Conservation (phyloP, 371 early-diverging fungal genomes). For the Rhizopus stolonifer region DNA sequence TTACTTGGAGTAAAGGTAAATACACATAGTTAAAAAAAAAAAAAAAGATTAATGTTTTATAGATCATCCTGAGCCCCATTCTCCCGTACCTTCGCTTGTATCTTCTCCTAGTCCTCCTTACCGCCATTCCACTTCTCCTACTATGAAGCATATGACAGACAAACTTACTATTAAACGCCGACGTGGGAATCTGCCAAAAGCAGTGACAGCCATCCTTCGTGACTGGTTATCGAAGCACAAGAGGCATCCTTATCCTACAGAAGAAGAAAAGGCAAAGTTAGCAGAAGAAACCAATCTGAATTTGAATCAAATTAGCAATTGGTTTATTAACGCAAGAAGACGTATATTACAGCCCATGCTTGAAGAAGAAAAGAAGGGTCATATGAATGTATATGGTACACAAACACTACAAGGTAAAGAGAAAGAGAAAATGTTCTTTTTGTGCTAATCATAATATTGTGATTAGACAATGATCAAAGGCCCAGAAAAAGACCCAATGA, state of each 20-base stretch:
- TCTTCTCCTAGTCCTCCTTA: constrained; percentile 32
- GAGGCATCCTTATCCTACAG: constrained; percentile 81
- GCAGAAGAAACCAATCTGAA: constrained; percentile 65
- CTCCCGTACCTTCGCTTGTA: constrained; percentile 34
- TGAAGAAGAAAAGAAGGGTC: constrained; percentile 25
- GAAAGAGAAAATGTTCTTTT: too few relatives aligned
- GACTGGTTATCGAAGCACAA: constrained; percentile 75
- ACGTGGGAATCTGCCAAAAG: constrained; percentile 62
- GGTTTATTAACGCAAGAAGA: constrained; percentile 87
- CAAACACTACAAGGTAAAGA: too few relatives aligned
- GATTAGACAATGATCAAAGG: too few relatives aligned
- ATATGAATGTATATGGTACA: too few relatives aligned
- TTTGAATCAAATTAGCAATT: constrained; percentile 76
- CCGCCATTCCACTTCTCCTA: background rate
- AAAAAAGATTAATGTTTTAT: background rate
- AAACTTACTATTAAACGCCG: constrained; percentile 39
- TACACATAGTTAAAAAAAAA: too few relatives aligned
- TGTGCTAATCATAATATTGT: too few relatives aligned
- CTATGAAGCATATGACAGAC: background rate
- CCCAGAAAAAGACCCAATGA: too few relatives aligned
- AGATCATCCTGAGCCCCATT: constrained; percentile 31
- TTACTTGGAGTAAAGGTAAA: constrained; percentile 30
- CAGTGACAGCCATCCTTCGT: constrained; percentile 65
- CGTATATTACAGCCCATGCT: constrained; percentile 58
- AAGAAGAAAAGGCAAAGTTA: constrained; percentile 72